Conservation (phyloP, 805 yeast species). For the Nakazawaea populi region DNA sequence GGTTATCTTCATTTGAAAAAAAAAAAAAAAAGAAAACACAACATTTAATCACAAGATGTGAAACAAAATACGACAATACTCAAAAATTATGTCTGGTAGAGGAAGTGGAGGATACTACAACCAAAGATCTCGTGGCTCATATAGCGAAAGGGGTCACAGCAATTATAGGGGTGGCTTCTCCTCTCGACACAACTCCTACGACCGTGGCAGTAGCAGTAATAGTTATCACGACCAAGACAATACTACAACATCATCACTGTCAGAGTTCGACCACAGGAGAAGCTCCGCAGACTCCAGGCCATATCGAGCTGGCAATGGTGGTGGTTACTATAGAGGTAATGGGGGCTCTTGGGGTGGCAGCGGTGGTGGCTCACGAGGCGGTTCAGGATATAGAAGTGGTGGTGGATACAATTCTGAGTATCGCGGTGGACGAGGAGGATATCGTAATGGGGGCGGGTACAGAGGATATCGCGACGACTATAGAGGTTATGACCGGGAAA, state of each 20-base stretch:
- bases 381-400: conserved; percentile 1
- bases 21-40: neutral
- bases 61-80: no score
- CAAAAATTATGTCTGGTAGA: neutral
- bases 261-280: neutral
- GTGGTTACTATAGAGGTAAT: conserved; percentile 5
- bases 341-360: neutral
- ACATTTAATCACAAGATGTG: neutral
- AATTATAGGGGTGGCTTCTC: conserved; percentile 1
- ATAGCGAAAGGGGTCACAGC: conserved; percentile 6
- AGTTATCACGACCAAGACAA: neutral
- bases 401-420: neutral
- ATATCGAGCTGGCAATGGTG: conserved; percentile 1
- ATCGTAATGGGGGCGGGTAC: conserved; percentile 5
- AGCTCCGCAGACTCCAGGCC: neutral
- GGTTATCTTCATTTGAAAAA: neutral
- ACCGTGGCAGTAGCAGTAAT: neutral
- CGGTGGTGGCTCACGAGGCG: neutral
- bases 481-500: neutral
- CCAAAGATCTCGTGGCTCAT: conserved; percentile 1
- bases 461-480: conserved; percentile 5
- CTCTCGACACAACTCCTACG: neutral
- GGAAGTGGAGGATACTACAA: conserved; percentile 1
- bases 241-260: neutral
- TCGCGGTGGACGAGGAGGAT: neutral